Evolutionary conservation across 495 filamentous ascomycete species (phyloP).

Genomic region (Mycothermus thermophilus): DNA sequence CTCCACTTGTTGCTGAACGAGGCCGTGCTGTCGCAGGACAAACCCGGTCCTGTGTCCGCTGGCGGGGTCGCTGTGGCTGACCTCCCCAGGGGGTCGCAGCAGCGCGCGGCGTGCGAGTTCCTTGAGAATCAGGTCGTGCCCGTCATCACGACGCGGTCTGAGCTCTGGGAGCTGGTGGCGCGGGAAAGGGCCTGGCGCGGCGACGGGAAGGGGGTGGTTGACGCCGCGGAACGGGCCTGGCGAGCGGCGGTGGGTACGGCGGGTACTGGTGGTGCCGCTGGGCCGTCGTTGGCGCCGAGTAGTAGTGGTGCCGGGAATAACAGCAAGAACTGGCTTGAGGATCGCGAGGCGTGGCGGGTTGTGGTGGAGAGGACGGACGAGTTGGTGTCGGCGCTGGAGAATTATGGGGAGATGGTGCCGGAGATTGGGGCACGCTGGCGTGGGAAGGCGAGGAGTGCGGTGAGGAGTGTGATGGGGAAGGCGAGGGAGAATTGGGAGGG

Average conservation of each 20-base stretch:
- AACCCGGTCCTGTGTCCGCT: constrained; percentile 1
- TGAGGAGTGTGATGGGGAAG: constrained; percentile 66
- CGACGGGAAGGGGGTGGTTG: constrained; percentile 55
- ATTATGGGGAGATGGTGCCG: constrained; percentile 38
- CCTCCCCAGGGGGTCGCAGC: constrained; percentile 31
- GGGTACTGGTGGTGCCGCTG: constrained; percentile 23
- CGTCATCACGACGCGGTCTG: constrained; percentile 63
- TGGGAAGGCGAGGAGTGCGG: constrained; percentile 72
- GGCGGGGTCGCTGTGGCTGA: constrained; percentile 24
- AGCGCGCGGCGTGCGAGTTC: constrained; percentile 50
- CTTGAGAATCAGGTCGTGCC: constrained; percentile 60
- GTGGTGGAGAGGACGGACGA: constrained; percentile 53
- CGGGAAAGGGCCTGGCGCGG: constrained; percentile 56
- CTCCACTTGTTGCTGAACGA: constrained; percentile 58
- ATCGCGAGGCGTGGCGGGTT: constrained; percentile 39
- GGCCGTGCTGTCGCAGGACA: constrained; percentile 32
- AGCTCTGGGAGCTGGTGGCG: constrained; percentile 61
- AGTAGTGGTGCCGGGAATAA: constrained; percentile 13
- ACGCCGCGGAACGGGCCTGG: constrained; percentile 82
- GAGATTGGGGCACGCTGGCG: constrained; percentile 58
- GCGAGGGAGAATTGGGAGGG: constrained; percentile 77
- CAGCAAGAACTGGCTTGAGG: constrained; percentile 30
- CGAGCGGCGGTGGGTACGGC: constrained; percentile 46
- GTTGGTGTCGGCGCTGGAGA: constrained; percentile 52
- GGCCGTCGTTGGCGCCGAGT: constrained; percentile 5